phyloP scores from a whole-genome alignment of 2,329 filamentous ascomycete genomes.

The Apiospora saccharicola region DNA sequence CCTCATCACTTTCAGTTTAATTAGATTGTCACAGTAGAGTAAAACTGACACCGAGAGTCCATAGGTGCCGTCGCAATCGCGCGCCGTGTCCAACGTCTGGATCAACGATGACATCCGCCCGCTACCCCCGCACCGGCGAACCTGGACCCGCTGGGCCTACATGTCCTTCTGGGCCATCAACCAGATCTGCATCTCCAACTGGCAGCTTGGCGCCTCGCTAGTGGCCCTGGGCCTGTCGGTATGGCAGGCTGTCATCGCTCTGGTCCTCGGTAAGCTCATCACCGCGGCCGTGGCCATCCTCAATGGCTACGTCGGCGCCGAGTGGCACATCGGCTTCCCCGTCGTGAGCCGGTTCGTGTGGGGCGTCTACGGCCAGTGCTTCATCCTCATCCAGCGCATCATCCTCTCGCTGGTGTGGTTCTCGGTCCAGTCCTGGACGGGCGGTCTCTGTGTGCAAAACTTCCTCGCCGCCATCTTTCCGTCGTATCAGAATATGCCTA shows the following conservation, averaged over 20 bases:
- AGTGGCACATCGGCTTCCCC: slow-evolving; percentile 89
- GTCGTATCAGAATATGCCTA: neutral
- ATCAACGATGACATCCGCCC: slow-evolving; percentile 18
- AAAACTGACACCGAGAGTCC: too few relatives aligned
- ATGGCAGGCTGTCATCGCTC: slow-evolving; percentile 18
- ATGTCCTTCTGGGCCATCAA: slow-evolving; percentile 21
- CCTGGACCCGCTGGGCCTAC: slow-evolving; percentile 17
- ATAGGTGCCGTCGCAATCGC: neutral
- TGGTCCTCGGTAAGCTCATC: neutral
- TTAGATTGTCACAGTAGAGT: too few relatives aligned
- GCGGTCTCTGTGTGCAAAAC: slow-evolving; percentile 9
- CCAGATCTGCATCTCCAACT: slow-evolving; percentile 20
- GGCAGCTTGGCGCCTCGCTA: slow-evolving; percentile 4
- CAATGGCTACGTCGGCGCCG: slow-evolving; percentile 78
- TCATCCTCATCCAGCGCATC: slow-evolving; percentile 12
- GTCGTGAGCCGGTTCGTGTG: slow-evolving; percentile 58
- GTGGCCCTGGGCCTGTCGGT: slow-evolving; percentile 12
- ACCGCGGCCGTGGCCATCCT: slow-evolving; percentile 9
- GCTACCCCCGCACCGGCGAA: neutral
- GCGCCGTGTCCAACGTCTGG: neutral
- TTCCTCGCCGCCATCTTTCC: slow-evolving; percentile 1
- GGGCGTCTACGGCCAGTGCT: slow-evolving; percentile 18
- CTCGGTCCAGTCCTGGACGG: slow-evolving; percentile 15
- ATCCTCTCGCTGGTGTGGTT: slow-evolving; percentile 19
- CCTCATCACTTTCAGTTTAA: too few relatives aligned